Base-by-base conservation (phyloP, 2,329 filamentous ascomycete species). In the Didymella exigua region DNA sequence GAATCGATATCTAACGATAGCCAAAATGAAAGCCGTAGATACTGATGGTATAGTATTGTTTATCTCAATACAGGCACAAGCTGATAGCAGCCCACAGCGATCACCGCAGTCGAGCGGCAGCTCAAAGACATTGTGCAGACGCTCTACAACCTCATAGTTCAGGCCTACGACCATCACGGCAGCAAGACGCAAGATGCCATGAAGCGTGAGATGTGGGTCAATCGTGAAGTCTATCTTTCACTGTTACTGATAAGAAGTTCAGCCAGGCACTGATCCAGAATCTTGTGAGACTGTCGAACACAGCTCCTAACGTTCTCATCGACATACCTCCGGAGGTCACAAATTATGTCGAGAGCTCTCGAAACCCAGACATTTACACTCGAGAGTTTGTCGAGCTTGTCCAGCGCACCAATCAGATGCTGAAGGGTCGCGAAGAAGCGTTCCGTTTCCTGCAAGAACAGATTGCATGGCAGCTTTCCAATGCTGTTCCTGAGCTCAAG, bases 321-420 rank as follows among this genome's bases (percentile, higher is more conserved):
- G 76, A 81, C 42, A 79, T 88, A 1, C 85, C 86, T 0, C 79
- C 83, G 4, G 85, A 87, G 61, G 83, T 88, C 27, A 82, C 86
- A 60, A 78, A 80, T 50, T 88, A 87, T 68, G 84, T 88, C 29
- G 84, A 87, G 63, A 77, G 80, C 18, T 81, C 83, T 16, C 82
- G 85, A 19, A 88, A 88, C 65, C 86, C 85, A 7, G 85, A 88
- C 63, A 87, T 88, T 61, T 88, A 86, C 72, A 87, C 84, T 8
- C 80, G 85, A 40, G 84, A 88, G 62, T 86, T 87, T 59, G 83
- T 88, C 38, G 85, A 88, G 72, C 76, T 84, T 24, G 83, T 86
- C 8, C 85, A 87, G 75, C 78, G 81, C 57, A 81, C 82, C 43
- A 88, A 88, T 60, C 84, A 86, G 66, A 81, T 84, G 70, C 72